phyloP scores from a whole-genome alignment of 2,329 filamentous ascomycete species.

The Colletotrichum neosansevieriae region DNA sequence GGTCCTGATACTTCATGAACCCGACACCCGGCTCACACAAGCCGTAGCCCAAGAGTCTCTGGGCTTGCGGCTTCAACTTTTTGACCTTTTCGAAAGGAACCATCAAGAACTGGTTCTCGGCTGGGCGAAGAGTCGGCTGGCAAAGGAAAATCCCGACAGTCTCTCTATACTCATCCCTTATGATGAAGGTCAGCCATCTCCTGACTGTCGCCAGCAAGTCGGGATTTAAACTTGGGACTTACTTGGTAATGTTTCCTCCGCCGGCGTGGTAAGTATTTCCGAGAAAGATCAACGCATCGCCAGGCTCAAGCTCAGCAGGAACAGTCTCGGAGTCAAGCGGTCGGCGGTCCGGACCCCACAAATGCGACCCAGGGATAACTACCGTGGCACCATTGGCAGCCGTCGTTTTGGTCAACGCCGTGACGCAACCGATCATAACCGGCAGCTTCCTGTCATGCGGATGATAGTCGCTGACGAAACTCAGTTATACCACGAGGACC shows the following conservation, averaged over 20 bases:
- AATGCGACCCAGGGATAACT: conserved; percentile 55
- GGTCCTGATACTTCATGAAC: conserved; percentile 52
- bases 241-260: conserved; percentile 51
- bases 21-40: conserved; percentile 50
- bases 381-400: conserved; percentile 56
- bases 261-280: conserved; percentile 56
- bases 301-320: conserved; percentile 54
- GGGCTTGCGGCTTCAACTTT: conserved; percentile 48
- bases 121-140: conserved; percentile 49
- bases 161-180: conserved; percentile 46
- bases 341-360: conserved; percentile 53
- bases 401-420: conserved; percentile 54
- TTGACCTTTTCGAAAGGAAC: conserved; percentile 47
- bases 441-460: conserved; percentile 50
- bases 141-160: conserved; percentile 52
- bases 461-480: conserved; percentile 41
- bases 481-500: not conserved
- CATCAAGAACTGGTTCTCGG: conserved; percentile 51
- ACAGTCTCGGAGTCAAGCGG: conserved; percentile 54
- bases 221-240: conserved; percentile 23
- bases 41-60: conserved; percentile 50
- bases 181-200: not conserved
- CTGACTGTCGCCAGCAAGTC: not conserved
- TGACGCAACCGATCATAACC: conserved; percentile 54
- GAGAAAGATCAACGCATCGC: conserved; percentile 54